These are phyloP conservation scores for Fusarium anguioides DNA, from an alignment of 2,329 filamentous ascomycete genomes.

Conservation along the genomic window DNA sequence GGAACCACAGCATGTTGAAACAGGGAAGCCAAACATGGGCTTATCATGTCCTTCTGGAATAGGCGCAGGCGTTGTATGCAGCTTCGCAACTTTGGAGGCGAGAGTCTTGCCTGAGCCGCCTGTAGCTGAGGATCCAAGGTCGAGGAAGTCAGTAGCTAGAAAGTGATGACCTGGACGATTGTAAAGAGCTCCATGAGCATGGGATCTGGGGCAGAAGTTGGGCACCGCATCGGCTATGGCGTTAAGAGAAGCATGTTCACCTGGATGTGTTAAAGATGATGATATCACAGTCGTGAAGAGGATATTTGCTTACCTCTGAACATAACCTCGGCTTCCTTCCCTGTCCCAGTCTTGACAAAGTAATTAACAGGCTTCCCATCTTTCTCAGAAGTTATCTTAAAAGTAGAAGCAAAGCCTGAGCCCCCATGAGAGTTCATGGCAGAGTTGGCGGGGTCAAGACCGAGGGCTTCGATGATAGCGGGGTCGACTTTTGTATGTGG, in stretches of 20 bases:
- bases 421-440: slow-evolving; percentile 71
- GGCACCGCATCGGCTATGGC: slow-evolving; percentile 80
- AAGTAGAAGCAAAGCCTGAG: slow-evolving; percentile 76
- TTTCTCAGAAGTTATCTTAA: slow-evolving; percentile 61
- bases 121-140: slow-evolving; percentile 62
- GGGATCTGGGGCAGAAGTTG: slow-evolving; percentile 78
- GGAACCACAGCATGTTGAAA: slow-evolving; percentile 86
- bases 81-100: slow-evolving; percentile 78
- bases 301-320: slow-evolving; percentile 66
- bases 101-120: slow-evolving; percentile 66
- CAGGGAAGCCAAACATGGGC: slow-evolving; percentile 84
- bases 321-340: slow-evolving; percentile 71
- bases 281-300: background rate
- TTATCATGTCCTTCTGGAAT: slow-evolving; percentile 66
- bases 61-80: slow-evolving; percentile 82
- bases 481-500: slow-evolving; percentile 28
- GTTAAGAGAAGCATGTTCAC: slow-evolving; percentile 86
- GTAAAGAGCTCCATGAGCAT: slow-evolving; percentile 74
- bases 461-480: slow-evolving; percentile 53
- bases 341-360: slow-evolving; percentile 78
- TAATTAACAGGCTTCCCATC: slow-evolving; percentile 65
- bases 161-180: slow-evolving; percentile 65
- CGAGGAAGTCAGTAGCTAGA: slow-evolving; percentile 82
- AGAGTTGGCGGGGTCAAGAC: slow-evolving; percentile 70
- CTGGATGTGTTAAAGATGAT: slow-evolving; percentile 52